Conservation (phyloP, 148 eudicot species). For the Gaultheria prostrata region DNA sequence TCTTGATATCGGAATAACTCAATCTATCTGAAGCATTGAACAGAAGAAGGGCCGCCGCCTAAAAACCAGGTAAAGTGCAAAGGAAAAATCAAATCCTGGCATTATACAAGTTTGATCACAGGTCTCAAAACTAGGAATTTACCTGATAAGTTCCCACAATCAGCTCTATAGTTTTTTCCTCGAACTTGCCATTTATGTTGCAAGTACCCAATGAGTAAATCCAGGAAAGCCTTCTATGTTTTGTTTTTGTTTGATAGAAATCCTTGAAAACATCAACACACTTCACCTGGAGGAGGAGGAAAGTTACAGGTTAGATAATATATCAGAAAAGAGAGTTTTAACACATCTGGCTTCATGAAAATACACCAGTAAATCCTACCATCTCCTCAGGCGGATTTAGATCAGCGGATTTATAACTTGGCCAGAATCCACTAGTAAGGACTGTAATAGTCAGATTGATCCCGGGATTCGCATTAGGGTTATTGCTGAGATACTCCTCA, state of each 20-base stretch:
- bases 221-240: conserved; percentile 44
- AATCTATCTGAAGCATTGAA: conserved; percentile 40
- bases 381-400: conserved; percentile 40
- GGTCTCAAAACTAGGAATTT: not conserved
- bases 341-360: not conserved
- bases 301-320: not conserved
- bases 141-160: conserved; percentile 46
- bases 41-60: conserved; percentile 47
- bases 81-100: not conserved
- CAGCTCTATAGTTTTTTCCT: conserved; percentile 37
- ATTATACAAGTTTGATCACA: not conserved
- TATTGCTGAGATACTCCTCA: conserved; percentile 28
- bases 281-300: conserved; percentile 24
- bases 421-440: conserved; percentile 50
- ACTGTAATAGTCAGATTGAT: conserved; percentile 41
- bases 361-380: conserved; percentile 21
- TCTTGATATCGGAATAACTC: conserved; percentile 39
- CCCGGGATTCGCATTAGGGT: conserved; percentile 27
- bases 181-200: conserved; percentile 41
- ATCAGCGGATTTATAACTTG: conserved; percentile 42
- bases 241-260: conserved; percentile 36
- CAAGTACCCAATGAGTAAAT: conserved; percentile 48
- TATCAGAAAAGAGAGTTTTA: not conserved
- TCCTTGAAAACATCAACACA: conserved; percentile 43
- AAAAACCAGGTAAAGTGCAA: conserved; percentile 5